phyloP scores from a whole-genome alignment of 768 basidiomycete species.

The Atractiella rhizophila region DNA sequence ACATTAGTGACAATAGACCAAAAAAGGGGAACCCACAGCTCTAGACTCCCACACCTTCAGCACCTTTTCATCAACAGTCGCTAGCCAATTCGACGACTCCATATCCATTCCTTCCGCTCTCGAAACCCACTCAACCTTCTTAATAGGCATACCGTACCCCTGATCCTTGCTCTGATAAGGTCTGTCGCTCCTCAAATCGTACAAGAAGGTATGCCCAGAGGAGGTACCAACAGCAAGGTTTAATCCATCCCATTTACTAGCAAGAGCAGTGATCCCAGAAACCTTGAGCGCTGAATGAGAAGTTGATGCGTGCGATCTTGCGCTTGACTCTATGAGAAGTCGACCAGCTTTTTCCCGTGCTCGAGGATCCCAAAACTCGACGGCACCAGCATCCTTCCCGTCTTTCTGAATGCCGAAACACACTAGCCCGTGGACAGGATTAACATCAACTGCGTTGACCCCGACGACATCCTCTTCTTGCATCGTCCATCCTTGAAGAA shows the following conservation, averaged over 20 bases:
- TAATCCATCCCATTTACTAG: slow-evolving; percentile 64
- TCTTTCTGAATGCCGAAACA: slow-evolving; percentile 53
- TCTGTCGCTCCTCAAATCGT: slow-evolving; percentile 63
- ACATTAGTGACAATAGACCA: slow-evolving; percentile 3
- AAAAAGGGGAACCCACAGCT: slow-evolving; percentile 29
- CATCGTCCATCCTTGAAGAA: slow-evolving; percentile 33
- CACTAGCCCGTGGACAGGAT: slow-evolving; percentile 70
- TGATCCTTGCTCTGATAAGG: slow-evolving; percentile 84
- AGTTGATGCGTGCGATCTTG: slow-evolving; percentile 2
- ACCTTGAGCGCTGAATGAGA: slow-evolving; percentile 20
- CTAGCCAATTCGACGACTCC: slow-evolving; percentile 54
- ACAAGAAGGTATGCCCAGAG: slow-evolving; percentile 76
- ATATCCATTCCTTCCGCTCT: slow-evolving; percentile 41
- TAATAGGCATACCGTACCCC: slow-evolving; percentile 77
- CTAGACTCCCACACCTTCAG: slow-evolving; percentile 89
- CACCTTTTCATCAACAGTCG: slow-evolving; percentile 88
- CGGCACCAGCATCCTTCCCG: slow-evolving; percentile 32
- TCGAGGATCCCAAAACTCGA: slow-evolving; percentile 90
- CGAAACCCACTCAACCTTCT: slow-evolving; percentile 66
- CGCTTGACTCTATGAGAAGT: slow-evolving; percentile 35
- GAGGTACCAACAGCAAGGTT: slow-evolving; percentile 86
- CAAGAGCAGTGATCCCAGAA: slow-evolving; percentile 58
- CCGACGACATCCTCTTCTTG: slow-evolving; percentile 35
- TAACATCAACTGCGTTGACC: slow-evolving; percentile 76
- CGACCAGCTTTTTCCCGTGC: slow-evolving; percentile 49